phyloP scores from a whole-genome alignment of 2,329 filamentous ascomycete species.

The Metarhizium sp. region DNA sequence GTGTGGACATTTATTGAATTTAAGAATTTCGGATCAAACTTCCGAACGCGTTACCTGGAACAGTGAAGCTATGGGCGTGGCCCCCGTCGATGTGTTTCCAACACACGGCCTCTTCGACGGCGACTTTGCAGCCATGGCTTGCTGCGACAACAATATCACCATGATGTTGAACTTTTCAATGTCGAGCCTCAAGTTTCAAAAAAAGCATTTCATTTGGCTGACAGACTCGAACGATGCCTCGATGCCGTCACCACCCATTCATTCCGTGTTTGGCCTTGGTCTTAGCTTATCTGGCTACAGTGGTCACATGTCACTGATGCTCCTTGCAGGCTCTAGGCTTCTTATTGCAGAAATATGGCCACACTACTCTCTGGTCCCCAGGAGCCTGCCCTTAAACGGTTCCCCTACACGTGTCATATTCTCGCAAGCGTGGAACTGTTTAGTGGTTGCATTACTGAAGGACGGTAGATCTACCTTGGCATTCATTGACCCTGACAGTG shows the following conservation, averaged over 20 bases:
- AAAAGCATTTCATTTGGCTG: slow-evolving; percentile 39
- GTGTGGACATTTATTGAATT: slow-evolving; percentile 39
- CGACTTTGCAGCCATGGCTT: slow-evolving; percentile 28
- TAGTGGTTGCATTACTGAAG: slow-evolving; percentile 41
- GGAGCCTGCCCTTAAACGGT: slow-evolving; percentile 36
- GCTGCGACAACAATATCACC: slow-evolving; percentile 38
- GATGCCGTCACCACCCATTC: slow-evolving; percentile 36
- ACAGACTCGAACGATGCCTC: slow-evolving; percentile 39
- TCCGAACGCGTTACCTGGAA: slow-evolving; percentile 16
- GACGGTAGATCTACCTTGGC: slow-evolving; percentile 37
- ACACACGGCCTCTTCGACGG: slow-evolving; percentile 14
- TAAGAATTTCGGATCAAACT: slow-evolving; percentile 16
- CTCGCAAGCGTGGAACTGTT: slow-evolving; percentile 40
- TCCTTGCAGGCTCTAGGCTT: slow-evolving; percentile 40
- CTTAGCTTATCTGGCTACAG: slow-evolving; percentile 26
- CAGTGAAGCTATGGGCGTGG: slow-evolving; percentile 24
- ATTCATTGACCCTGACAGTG: slow-evolving; percentile 49
- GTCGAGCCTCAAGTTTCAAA: slow-evolving; percentile 21
- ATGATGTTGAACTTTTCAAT: slow-evolving; percentile 30
- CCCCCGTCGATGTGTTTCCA: slow-evolving; percentile 26
- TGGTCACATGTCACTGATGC: slow-evolving; percentile 34
- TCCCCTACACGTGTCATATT: slow-evolving; percentile 45
- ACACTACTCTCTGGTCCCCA: slow-evolving; percentile 36
- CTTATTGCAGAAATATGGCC: slow-evolving; percentile 43
- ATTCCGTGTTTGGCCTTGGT: slow-evolving; percentile 34